Evolutionary conservation across 1,284 basidiomycete species (phyloP), one percentile per base, ranked within the genome.

Genomic region (Moesziomyces globuligerus): DNA sequence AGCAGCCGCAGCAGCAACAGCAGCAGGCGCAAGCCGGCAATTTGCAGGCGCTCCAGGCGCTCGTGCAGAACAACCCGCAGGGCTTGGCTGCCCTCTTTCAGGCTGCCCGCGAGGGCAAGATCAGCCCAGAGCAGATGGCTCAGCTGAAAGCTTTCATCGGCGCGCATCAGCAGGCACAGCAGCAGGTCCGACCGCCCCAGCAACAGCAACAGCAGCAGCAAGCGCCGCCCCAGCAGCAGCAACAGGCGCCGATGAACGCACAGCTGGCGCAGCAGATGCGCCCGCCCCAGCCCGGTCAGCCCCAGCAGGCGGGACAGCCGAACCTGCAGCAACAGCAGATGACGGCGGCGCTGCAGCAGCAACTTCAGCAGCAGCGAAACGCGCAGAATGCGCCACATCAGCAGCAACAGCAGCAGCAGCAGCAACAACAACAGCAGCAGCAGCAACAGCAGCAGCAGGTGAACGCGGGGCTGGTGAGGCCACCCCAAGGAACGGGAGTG

Each of bases 41-140:
- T 18, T 36, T 77, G 24, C 75, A 77, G 36, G 71, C 68, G 3
- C 42, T 77, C 15, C 71, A 75, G 41, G 65, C 70, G 9, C 43
- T 74, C 32, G 65, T 78, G 11, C 70, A 75, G 39, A 77, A 75
- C 64, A 79, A 73, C 24, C 77, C 75, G 26, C 73, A 76, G 42
- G 66, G 72, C 10, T 52, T 77, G 29, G 53, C 66, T 28, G 75
- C 75, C 8, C 50, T 75, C 40, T 71, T 76, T 8, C 72, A 78
- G 20, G 75, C 73, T 8, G 75, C 77, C 11, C 67, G 71, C 18
- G 75, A 79, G 47, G 74, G 77, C 4, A 74, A 74, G 23, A 60
- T 77, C 24, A 75, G 71, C 47, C 66, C 61, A 4, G 72, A 77
- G 36, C 77, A 79, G 55, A 50, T 77, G 28, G 70, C 65, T 10